Percentiles rank a stretch among this genome's conserved stretches.
phyloP scores from a whole-genome alignment of 345 rosid genomes.

The Firmiana major region DNA sequence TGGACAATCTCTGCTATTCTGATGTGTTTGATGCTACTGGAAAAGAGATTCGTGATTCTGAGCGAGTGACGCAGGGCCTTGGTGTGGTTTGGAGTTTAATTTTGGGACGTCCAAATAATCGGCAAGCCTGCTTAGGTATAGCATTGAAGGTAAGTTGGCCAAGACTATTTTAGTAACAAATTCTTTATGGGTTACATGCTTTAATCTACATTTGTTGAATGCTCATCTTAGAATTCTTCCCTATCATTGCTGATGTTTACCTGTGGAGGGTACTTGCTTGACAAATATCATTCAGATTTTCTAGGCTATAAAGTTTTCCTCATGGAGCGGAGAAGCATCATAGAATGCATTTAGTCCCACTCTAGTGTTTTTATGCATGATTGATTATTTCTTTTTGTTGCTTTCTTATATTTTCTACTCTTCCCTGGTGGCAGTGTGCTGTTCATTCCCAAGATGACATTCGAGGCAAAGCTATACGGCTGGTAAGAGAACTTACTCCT shows the following conservation, averaged over 20 bases:
- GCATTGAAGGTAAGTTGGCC: constrained; percentile 65
- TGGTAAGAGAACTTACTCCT: constrained; percentile 47
- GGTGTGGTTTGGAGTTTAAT: constrained; percentile 97
- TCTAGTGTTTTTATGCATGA: neutral
- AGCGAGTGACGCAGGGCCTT: constrained; percentile 95
- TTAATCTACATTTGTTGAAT: neutral
- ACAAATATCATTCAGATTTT: neutral
- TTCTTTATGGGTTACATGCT: neutral
- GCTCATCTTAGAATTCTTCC: neutral
- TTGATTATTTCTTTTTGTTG: neutral
- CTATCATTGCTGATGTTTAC: neutral
- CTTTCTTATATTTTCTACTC: constrained; percentile 20
- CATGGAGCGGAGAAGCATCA: neutral
- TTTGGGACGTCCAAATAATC: constrained; percentile 79
- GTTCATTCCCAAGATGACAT: constrained; percentile 89
- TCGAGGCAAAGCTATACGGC: constrained; percentile 88
- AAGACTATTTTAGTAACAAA: neutral
- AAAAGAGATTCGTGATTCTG: constrained; percentile 62
- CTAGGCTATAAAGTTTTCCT: neutral
- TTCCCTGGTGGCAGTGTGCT: constrained; percentile 67
- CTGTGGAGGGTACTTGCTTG: neutral
- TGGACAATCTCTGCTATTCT: constrained; percentile 73
- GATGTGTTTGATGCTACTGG: constrained; percentile 57
- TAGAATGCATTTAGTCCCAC: neutral
- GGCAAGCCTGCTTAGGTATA: constrained; percentile 77